A percentile compares a stretch with the other conserved stretches of the same genome.
phyloP scores from a whole-genome alignment of 208 protist species.

The Crithidia fasciculata region DNA sequence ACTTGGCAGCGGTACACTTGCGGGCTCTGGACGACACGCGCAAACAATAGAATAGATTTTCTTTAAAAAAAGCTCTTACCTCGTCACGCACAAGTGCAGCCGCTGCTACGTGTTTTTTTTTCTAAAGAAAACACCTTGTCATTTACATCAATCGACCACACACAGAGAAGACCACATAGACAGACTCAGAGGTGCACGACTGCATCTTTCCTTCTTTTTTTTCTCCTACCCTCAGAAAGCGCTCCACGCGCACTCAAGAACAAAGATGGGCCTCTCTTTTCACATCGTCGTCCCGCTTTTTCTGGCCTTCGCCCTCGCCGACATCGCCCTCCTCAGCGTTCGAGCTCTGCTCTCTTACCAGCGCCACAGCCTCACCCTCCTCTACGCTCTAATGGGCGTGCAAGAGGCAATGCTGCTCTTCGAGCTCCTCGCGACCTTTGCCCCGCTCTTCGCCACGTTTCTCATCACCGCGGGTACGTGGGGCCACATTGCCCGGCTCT shows the following conservation, averaged over 20 bases:
- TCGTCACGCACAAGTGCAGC: too few relatives aligned
- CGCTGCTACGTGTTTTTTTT: too few relatives aligned
- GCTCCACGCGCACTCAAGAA: too few relatives aligned
- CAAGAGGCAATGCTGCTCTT: constrained; percentile 54
- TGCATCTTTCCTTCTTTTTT: constrained; percentile 9
- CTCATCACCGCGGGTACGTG: constrained; percentile 48
- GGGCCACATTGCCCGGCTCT: constrained; percentile 19
- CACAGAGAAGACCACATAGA: too few relatives aligned
- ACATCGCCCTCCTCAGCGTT: constrained; percentile 48
- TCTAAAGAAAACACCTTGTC: too few relatives aligned
- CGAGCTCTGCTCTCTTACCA: constrained; percentile 32
- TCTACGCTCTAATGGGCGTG: constrained; percentile 44
- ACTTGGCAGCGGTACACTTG: too few relatives aligned
- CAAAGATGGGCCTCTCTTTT: constrained; percentile 20
- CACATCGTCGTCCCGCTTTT: constrained; percentile 22
- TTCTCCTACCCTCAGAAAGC: too few relatives aligned
- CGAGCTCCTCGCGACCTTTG: constrained; percentile 32
- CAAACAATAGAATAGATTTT: too few relatives aligned
- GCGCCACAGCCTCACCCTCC: constrained; percentile 17
- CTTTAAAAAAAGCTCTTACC: too few relatives aligned
- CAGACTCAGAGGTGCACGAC: not conserved
- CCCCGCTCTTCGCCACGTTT: constrained; percentile 39
- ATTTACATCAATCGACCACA: too few relatives aligned
- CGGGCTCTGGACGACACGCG: too few relatives aligned
- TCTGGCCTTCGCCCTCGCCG: constrained; percentile 31